Conservation (phyloP, 2,329 filamentous ascomycete genomes). For the Endothia cerciana region DNA sequence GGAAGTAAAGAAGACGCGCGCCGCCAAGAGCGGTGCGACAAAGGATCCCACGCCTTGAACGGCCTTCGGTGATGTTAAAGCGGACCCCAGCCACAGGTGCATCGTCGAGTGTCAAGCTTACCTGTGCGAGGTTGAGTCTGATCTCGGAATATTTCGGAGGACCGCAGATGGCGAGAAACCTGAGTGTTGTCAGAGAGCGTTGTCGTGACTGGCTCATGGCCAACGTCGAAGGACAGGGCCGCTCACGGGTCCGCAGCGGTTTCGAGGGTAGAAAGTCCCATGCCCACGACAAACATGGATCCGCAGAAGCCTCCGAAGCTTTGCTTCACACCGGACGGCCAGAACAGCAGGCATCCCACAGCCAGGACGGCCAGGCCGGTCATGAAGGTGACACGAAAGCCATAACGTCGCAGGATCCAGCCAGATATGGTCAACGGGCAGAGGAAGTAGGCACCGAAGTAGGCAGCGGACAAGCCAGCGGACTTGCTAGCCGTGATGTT, state of each 20-base stretch:
- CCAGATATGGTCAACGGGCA: constrained; percentile 44
- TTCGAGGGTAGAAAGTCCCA: constrained; percentile 54
- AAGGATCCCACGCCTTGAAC: constrained; percentile 63
- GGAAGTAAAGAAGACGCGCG: constrained; percentile 64
- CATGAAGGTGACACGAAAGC: constrained; percentile 71
- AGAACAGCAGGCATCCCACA: constrained; percentile 60
- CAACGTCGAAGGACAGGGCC: not conserved
- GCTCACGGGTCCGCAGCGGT: constrained; percentile 57
- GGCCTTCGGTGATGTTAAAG: constrained; percentile 44
- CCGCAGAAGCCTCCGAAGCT: constrained; percentile 65
- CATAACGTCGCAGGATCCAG: constrained; percentile 65
- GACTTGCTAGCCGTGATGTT: constrained; percentile 49
- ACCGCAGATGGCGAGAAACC: constrained; percentile 55
- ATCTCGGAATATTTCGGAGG: constrained; percentile 63
- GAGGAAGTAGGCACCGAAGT: constrained; percentile 52
- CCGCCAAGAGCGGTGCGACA: constrained; percentile 61
- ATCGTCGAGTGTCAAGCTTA: not conserved
- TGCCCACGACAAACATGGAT: constrained; percentile 53
- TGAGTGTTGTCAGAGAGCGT: not conserved
- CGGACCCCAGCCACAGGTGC: not conserved
- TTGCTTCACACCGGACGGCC: constrained; percentile 58
- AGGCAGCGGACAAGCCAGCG: constrained; percentile 53
- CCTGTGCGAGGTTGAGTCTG: constrained; percentile 56
- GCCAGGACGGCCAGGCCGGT: constrained; percentile 60
- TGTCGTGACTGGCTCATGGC: not conserved